phyloP scores from a whole-genome alignment of 768 basidiomycete genomes.

The Collybiopsis luxurians region DNA sequence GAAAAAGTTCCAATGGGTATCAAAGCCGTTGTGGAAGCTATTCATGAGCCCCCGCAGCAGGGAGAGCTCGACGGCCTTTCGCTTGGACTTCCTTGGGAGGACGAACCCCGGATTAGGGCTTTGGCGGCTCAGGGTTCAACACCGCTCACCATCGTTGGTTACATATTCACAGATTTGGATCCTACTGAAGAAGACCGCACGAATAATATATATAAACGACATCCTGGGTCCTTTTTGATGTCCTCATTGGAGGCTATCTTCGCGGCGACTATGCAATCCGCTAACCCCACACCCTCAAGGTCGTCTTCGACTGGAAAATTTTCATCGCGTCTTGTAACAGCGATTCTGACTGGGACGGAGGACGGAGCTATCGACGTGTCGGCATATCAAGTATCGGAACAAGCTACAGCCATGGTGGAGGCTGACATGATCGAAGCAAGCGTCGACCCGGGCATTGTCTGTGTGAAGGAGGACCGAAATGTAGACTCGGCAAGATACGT shows the following conservation, averaged over 20 bases:
- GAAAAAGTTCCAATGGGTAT: slow-evolving; percentile 99
- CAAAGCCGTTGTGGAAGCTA: slow-evolving; percentile 96
- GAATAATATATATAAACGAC: slow-evolving; percentile 88
- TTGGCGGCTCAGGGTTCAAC: slow-evolving; percentile 62
- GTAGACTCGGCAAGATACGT: slow-evolving; percentile 81
- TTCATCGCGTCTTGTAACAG: slow-evolving; percentile 91
- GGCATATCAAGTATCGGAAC: slow-evolving; percentile 95
- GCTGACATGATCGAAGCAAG: slow-evolving; percentile 98
- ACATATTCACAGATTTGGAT: slow-evolving; percentile 93
- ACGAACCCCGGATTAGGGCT: slow-evolving; percentile 73
- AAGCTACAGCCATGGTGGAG: slow-evolving; percentile 94
- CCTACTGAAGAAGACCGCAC: slow-evolving; percentile 84
- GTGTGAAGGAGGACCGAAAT: slow-evolving; percentile 85
- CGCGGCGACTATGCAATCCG: slow-evolving; percentile 80
- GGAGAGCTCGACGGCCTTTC: slow-evolving; percentile 93
- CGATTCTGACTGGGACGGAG: slow-evolving; percentile 86
- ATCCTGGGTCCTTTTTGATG: slow-evolving; percentile 87
- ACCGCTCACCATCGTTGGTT: slow-evolving; percentile 82
- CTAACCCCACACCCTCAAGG: slow-evolving; percentile 67
- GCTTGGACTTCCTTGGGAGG: slow-evolving; percentile 90
- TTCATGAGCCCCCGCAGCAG: slow-evolving; percentile 95
- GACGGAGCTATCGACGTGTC: slow-evolving; percentile 90
- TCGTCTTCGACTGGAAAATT: slow-evolving; percentile 84
- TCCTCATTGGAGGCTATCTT: slow-evolving; percentile 96
- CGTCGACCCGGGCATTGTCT: slow-evolving; percentile 89